Evolutionary conservation across 2,329 filamentous ascomycete species (phyloP), one percentile per base, ranked within the genome.

Genomic region (Dactylellina leptospora): DNA sequence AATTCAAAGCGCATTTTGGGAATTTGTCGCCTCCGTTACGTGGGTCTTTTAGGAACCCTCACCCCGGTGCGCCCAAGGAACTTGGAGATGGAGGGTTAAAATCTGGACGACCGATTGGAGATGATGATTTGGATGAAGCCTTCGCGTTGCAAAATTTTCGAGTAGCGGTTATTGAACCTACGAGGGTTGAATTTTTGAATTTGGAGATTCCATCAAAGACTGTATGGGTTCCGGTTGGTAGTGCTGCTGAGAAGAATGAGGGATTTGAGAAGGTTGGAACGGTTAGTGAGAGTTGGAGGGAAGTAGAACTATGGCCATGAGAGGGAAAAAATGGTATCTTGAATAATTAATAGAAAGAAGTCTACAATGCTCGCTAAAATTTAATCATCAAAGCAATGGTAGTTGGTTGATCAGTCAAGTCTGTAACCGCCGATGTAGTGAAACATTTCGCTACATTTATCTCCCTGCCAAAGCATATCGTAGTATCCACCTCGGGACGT

Each of bases 1-100:
- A 96, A 81, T 80, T 97, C 45, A 92, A 90, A 55, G 91, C 86
- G 51, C 90, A 93, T 79, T 97, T 97, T 85, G 93, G 92, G 20
- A 97, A 96, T 79, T 81, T 95, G 75, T 89, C 86, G 75, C 93
- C 93, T 4, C 82, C 0, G 92, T 96, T 88, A 85, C 93, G 79
- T 89, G 89, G 13, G 84, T 85, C 10, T 27, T 92, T 92, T 79
- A 88, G 87, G 80, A 87, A 90, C 78, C 85, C 95, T 78, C 82
- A 85, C 3, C 88, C 90, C 0, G 90, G 90, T 0, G 82, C 83
- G 74, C 84, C 87, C 48, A 79, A 89, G 76, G 80, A 85, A 75
- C 74, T 86, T 78, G 69, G 69, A 11, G 23, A 44, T 16, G 47
- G 48, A 18, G 62, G 62, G 1, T 50, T 68, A 11, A 45, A 33